phyloP scores from a whole-genome alignment of 1,284 basidiomycete genomes.

The Microbotryum lychnidis-dioicae region DNA sequence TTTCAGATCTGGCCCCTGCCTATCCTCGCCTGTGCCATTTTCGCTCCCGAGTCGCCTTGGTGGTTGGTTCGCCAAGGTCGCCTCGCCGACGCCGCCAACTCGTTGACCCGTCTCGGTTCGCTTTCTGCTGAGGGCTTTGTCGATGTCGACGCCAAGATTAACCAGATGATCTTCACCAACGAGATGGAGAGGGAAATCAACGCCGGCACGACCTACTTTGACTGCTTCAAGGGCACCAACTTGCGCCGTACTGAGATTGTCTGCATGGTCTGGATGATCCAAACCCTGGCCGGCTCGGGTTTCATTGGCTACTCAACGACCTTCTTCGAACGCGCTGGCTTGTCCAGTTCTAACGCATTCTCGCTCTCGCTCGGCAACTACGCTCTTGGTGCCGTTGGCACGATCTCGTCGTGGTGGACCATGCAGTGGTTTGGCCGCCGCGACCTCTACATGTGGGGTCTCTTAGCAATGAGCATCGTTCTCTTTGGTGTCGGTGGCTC shows the following conservation, averaged over 20 bases:
- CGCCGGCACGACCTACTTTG: constrained; percentile 40
- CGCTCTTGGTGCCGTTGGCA: constrained; percentile 40
- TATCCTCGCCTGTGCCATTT: constrained; percentile 35
- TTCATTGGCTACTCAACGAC: constrained; percentile 26
- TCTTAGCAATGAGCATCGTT: constrained; percentile 42
- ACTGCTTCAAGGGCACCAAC: constrained; percentile 45
- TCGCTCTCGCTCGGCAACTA: constrained; percentile 43
- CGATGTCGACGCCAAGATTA: constrained; percentile 42
- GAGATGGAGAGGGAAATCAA: constrained; percentile 40
- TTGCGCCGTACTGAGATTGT: constrained; percentile 43
- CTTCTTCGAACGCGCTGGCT: constrained; percentile 44
- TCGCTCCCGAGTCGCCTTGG: constrained; percentile 43
- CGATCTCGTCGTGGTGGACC: constrained; percentile 43
- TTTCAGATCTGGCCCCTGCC: constrained; percentile 27
- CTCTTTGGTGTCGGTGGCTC: constrained; percentile 47
- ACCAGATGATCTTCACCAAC: constrained; percentile 44
- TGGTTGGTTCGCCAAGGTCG: constrained; percentile 46
- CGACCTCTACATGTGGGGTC: constrained; percentile 45
- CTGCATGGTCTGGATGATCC: constrained; percentile 29
- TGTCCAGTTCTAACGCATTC: constrained; percentile 40
- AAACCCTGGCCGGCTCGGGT: constrained; percentile 31
- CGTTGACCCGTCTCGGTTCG: constrained; percentile 41
- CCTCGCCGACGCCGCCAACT: constrained; percentile 44
- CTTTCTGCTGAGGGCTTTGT: constrained; percentile 38
- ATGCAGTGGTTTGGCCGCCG: constrained; percentile 41